These are phyloP conservation scores for Euphorbia celastroides DNA, from an alignment of 441 rosid species.

Conservation along the genomic window DNA sequence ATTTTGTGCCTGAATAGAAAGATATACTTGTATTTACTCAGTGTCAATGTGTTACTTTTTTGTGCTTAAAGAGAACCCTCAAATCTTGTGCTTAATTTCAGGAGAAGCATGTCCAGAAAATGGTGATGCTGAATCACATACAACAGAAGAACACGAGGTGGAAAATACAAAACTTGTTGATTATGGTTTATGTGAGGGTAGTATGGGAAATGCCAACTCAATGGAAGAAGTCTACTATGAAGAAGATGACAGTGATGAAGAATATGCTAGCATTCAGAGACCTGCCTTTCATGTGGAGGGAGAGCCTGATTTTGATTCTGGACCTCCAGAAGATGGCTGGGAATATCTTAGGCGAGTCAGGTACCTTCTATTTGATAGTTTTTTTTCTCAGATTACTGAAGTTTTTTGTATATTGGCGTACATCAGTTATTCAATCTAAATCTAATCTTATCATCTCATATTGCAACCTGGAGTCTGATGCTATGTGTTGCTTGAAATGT, in stretches of 20 bases:
- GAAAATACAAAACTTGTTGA: slow-evolving; percentile 19
- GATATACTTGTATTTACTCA: slow-evolving; percentile 1
- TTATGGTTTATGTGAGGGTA: slow-evolving; percentile 19
- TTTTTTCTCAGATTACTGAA: neutral
- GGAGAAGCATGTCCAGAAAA: slow-evolving; percentile 35
- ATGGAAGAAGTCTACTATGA: slow-evolving; percentile 39
- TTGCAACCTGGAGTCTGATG: neutral
- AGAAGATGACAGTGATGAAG: slow-evolving; percentile 60
- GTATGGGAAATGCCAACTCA: slow-evolving; percentile 17
- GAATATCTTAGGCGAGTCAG: slow-evolving; percentile 87
- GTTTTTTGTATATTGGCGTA: neutral
- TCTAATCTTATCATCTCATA: slow-evolving; percentile 3
- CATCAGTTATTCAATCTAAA: neutral
- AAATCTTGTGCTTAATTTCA: slow-evolving; percentile 35
- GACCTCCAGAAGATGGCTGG: slow-evolving; percentile 90
- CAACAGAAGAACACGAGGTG: slow-evolving; percentile 21
- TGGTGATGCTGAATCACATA: slow-evolving; percentile 26
- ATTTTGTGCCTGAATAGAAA: slow-evolving; percentile 15
- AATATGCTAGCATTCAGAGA: slow-evolving; percentile 64
- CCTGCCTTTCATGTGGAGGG: slow-evolving; percentile 82
- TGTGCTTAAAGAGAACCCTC: slow-evolving; percentile 9
- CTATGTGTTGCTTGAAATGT: slow-evolving; percentile 1
- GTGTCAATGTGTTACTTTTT: slow-evolving; percentile 4
- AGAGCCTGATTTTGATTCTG: slow-evolving; percentile 81
- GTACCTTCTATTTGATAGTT: slow-evolving; percentile 26